Conservation (phyloP, 2,329 filamentous ascomycete species). For the Claviceps humidiphila region DNA sequence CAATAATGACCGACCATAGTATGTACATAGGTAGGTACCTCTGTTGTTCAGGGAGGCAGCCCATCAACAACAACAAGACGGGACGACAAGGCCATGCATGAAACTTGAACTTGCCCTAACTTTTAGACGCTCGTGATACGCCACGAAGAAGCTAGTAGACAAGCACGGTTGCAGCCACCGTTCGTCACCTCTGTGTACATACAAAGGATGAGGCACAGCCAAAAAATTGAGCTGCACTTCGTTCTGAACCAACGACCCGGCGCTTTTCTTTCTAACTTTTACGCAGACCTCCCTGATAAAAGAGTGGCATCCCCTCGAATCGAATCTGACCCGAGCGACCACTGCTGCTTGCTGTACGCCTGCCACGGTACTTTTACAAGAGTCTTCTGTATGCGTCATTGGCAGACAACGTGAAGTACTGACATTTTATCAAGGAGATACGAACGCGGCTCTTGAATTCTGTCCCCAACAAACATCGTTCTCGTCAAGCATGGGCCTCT, state of each 20-base stretch:
- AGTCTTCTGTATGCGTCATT: not conserved
- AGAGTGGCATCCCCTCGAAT: not conserved
- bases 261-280: not conserved
- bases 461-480: not conserved
- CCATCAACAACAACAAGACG: no score
- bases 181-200: not conserved
- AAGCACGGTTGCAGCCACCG: not conserved
- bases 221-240: not conserved
- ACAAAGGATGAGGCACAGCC: not conserved
- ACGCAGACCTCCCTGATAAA: not conserved
- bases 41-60: no score
- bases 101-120: not conserved
- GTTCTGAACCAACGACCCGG: not conserved
- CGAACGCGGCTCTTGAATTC: not conserved
- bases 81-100: not conserved
- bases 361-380: not conserved
- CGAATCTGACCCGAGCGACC: not conserved
- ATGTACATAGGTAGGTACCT: no score
- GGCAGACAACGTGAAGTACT: not conserved
- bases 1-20: no score
- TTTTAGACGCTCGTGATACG: not conserved
- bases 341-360: not conserved
- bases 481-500: constrained; percentile 28
- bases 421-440: not conserved
- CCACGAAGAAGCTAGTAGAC: not conserved